Conservation (phyloP, 108 stramenopile species). For the Tribonema minus region DNA sequence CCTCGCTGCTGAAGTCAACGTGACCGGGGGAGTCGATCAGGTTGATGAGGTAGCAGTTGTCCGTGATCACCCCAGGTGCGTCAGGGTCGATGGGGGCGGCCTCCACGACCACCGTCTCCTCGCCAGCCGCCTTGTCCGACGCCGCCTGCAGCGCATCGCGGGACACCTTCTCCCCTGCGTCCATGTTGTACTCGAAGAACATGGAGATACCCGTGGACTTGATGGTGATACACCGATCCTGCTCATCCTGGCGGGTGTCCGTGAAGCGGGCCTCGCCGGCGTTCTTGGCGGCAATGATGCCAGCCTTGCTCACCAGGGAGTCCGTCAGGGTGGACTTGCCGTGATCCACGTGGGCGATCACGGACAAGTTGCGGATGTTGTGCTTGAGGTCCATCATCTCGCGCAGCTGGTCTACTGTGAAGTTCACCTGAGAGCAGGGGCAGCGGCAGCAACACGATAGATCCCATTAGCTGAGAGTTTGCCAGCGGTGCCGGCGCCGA, state of each 20-base stretch:
- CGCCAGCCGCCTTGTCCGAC: slow-evolving; percentile 33
- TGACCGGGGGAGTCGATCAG: slow-evolving; percentile 99
- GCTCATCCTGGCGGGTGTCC: slow-evolving; percentile 99
- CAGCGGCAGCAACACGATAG: background rate
- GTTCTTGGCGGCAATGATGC: slow-evolving; percentile 97
- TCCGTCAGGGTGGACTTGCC: slow-evolving; percentile 99
- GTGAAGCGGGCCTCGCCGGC: slow-evolving; percentile 99
- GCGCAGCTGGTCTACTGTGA: slow-evolving; percentile 97
- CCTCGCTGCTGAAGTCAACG: slow-evolving; percentile 99
- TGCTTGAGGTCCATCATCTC: slow-evolving; percentile 99
- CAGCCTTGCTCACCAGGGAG: slow-evolving; percentile 99
- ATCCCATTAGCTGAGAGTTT: no score
- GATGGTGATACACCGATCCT: slow-evolving; percentile 99
- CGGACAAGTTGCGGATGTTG: slow-evolving; percentile 99
- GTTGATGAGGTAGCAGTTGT: slow-evolving; percentile 98
- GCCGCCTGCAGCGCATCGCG: slow-evolving; percentile 61
- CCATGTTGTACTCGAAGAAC: slow-evolving; percentile 99
- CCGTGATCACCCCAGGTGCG: slow-evolving; percentile 65
- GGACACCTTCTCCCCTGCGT: slow-evolving; percentile 70
- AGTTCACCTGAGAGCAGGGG: slow-evolving; percentile 76
- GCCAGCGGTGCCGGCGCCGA: no score
- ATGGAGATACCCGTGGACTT: slow-evolving; percentile 99
- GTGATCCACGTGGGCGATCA: slow-evolving; percentile 99
- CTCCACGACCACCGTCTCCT: slow-evolving; percentile 32
- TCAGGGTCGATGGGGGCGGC: slow-evolving; percentile 18